These are phyloP conservation scores for Wallacemonas sp. DNA, from an alignment of 208 protist species.

Conservation along the genomic window DNA sequence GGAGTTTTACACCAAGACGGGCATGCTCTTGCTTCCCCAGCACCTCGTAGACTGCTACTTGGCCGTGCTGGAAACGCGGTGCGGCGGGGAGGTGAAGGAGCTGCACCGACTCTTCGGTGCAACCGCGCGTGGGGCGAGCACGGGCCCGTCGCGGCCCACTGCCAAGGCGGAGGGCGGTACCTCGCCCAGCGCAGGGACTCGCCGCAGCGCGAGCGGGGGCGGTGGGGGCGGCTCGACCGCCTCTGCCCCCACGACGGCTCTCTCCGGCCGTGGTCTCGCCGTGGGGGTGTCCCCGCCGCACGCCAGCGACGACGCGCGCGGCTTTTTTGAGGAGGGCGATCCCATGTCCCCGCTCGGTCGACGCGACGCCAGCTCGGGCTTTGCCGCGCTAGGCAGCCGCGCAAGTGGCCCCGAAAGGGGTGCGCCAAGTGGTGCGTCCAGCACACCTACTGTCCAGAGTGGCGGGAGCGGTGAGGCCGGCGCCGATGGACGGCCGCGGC, in stretches of 20 bases:
- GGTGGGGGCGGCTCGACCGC: too few relatives aligned
- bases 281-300: background rate
- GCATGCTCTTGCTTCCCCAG: conserved; percentile 22
- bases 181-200: background rate
- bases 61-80: conserved; percentile 16
- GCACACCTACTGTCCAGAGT: background rate
- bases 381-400: background rate
- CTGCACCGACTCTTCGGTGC: conserved; percentile 17
- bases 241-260: too few relatives aligned
- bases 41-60: conserved; percentile 31
- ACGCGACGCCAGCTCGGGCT: conserved; percentile 2
- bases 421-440: background rate
- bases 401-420: background rate
- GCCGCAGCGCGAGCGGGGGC: background rate
- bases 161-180: background rate
- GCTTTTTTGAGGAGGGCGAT: background rate
- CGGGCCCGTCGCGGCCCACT: background rate
- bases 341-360: conserved; percentile 13
- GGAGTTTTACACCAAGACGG: conserved; percentile 33
- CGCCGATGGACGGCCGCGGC: background rate
- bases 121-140: conserved; percentile 13
- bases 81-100: conserved; percentile 24
- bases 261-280: too few relatives aligned
- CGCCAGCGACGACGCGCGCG: background rate
- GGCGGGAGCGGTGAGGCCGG: background rate